Evolutionary conservation across 495 filamentous ascomycete genomes (phyloP), one percentile per base, ranked within the genome.

Genomic region (Entonaema liquescens): DNA sequence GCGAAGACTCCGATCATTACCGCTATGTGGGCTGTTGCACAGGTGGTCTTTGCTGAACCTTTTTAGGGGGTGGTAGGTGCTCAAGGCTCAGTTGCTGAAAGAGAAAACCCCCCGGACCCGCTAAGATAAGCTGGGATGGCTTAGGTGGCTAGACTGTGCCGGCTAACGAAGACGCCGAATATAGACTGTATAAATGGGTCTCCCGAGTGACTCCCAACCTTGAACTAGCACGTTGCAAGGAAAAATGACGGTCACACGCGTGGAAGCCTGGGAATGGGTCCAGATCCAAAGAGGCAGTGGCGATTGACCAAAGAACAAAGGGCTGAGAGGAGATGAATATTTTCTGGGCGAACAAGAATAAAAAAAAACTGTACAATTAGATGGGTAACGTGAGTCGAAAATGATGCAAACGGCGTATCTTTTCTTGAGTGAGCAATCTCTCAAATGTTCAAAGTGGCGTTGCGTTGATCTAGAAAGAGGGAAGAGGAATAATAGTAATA

Each of bases 21-120:
- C 77, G 80, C 76, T 74, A 69, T 67, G 72, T 75, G 78, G 75
- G 79, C 81, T 80, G 81, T 83, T 80, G 78, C 78, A 78, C 81
- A 81, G 79, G 77, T 81, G 80, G 74, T 77, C 61, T 54, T 62
- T 70, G 70, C 66, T 69, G 56, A 63, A 50, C 17, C 59, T 42
- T 57, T 59, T 59, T 26, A 50, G 73, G 54, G 61, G 59, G 57
- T 57, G 67, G 49, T 53, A 53, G 49, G 49, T 53, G 49, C 49
- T 53, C 53, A 56, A 59, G 54, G 59, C 62, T 62, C 47, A 62
- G 29, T 25, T 11, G 40, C 38, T 52, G 50, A 62, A 62, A 49
- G 49, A 57, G 19, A 28, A 62, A 29, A 21, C 7, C 7, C 49
- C 49, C 49, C 49, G 49, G 49, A 29, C 49, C 15, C 49, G 49